phyloP scores from a whole-genome alignment of 148 eudicot species.

The Chenopodium berlandieri region DNA sequence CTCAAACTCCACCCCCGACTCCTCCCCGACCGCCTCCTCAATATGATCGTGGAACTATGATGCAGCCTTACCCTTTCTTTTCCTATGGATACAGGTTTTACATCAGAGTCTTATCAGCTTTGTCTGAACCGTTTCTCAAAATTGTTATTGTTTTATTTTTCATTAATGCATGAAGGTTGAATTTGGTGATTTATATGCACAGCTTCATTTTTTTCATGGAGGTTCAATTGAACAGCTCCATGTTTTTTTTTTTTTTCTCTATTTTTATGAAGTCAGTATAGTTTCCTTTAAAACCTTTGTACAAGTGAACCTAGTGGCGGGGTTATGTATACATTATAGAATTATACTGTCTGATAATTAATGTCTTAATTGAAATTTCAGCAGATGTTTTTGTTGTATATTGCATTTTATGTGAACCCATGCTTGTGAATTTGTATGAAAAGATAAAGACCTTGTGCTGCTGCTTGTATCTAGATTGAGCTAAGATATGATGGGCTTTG shows the following conservation, averaged over 20 bases:
- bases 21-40: constrained; percentile 53
- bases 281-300: too few relatives aligned
- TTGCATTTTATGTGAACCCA: background rate
- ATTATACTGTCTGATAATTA: background rate
- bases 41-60: constrained; percentile 52
- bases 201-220: too few relatives aligned
- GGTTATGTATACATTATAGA: too few relatives aligned
- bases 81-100: constrained; percentile 68
- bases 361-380: background rate
- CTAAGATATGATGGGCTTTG: constrained; percentile 5
- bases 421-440: background rate
- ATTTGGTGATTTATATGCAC: too few relatives aligned
- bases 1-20: constrained; percentile 24
- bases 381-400: background rate
- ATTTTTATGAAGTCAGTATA: too few relatives aligned
- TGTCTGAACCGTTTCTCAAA: background rate
- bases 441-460: background rate
- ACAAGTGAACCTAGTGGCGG: too few relatives aligned
- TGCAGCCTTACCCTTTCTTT: constrained; percentile 53
- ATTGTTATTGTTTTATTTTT: background rate
- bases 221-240: too few relatives aligned
- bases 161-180: too few relatives aligned
- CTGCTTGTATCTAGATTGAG: background rate
- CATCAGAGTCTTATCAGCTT: constrained; percentile 4
- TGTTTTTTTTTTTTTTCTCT: too few relatives aligned